Base-by-base conservation (phyloP, 371 early-diverging fungal genomes). In the Rhizomucor miehei region DNA sequence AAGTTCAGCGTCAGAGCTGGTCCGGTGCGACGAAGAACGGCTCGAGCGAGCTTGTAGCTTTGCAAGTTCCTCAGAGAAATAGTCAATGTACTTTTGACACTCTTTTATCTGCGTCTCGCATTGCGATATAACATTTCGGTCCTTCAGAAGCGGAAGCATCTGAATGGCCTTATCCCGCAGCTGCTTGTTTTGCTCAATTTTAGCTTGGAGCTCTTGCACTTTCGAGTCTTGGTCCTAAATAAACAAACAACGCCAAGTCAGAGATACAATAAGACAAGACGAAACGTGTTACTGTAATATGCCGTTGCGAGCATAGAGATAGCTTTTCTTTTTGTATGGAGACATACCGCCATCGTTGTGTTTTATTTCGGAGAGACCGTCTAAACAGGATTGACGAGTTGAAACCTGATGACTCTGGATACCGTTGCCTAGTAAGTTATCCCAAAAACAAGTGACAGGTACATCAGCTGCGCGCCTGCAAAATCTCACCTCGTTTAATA, bases 91-190 rank as follows among this genome's bases (percentile, higher is more conserved):
- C 61, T 86, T 87, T 62, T 91, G 87, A 35, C 86, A 80, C 46
- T 95, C 94, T 50, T 67, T 73, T 41, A 94, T 77, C 56, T 87
- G 84, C 48, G 79, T 75, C 62, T 95, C 89, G 64, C 92, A 90
- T 61, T 91, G 88, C 39, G 90, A 82, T 38, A 77, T 65, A 21
- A 81, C 85, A 48, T 81, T 85, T 14, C 66, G 69, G 77, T 93
- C 92, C 34, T 63, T 80, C 13, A 89, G 70, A 58, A 85, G 70
- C 25, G 77, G 62, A 16, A 82, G 80, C 69, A 93, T 71, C 51
- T 82, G 71, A 38, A 85, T 74, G 10, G 92, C 89, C 55, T 86
- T 90, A 16, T 84, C 81, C 17, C 82, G 81, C 70, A 84, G 69
- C 56, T 79, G 79, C 39, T 74, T 71, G 67, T 93, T 91, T 54